Percentiles rank a stretch among this genome's conserved stretches.
Conservation (phyloP, 2,329 filamentous ascomycete species). For the Nigrograna mackinnonii region DNA sequence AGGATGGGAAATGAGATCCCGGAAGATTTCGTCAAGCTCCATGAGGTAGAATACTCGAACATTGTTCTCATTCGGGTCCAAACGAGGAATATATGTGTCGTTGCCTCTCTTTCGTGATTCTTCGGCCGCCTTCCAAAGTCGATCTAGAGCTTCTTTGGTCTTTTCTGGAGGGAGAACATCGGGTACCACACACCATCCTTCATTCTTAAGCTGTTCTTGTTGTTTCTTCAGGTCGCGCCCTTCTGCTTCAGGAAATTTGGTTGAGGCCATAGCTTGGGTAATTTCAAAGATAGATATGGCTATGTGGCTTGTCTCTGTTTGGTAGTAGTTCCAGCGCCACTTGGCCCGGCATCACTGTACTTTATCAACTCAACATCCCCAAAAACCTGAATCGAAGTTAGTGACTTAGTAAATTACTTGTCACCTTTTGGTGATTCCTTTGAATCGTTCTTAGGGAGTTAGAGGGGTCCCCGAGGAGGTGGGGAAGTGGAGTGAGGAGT, state of each 20-base stretch:
- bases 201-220: constrained; percentile 17
- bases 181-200: constrained; percentile 29
- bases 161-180: constrained; percentile 20
- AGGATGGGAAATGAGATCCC: constrained; percentile 29
- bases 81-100: constrained; percentile 21
- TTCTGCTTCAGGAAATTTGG: constrained; percentile 11
- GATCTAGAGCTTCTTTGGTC: constrained; percentile 15
- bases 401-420: no score
- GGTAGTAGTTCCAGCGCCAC: no score
- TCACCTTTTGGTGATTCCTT: no score
- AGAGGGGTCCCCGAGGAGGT: no score
- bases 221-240: constrained; percentile 8
- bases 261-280: constrained; percentile 17
- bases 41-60: constrained; percentile 36
- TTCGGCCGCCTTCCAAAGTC: constrained; percentile 29
- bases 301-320: no score
- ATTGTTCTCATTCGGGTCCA: constrained; percentile 33
- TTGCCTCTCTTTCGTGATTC: constrained; percentile 17
- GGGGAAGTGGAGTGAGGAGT: no score
- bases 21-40: constrained; percentile 31
- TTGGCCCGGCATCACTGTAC: no score
- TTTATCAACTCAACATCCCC: no score
- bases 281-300: no score
- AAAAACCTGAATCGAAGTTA: no score
- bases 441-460: no score